Evolutionary conservation across 2,329 filamentous ascomycete species (phyloP).

Genomic region (Stachybotrys echinatus): DNA sequence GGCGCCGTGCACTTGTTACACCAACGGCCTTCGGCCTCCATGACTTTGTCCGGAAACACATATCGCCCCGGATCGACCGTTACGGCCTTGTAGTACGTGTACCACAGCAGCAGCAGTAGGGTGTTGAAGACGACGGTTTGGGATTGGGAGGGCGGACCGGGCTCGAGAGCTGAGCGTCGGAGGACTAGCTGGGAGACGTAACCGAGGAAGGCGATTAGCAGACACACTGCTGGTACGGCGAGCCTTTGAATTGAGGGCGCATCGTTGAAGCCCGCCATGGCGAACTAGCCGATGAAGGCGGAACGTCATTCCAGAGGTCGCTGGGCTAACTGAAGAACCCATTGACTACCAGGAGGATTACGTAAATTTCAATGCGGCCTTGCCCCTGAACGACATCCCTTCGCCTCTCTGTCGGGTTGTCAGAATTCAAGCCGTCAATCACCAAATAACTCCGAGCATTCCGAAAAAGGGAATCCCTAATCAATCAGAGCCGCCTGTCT

Average conservation of each 20-base stretch:
- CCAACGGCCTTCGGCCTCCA: slow-evolving; percentile 45
- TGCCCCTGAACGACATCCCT: background rate
- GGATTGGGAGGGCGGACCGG: slow-evolving; percentile 51
- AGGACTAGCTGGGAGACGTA: slow-evolving; percentile 72
- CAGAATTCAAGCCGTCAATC: background rate
- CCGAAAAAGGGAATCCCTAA: no score
- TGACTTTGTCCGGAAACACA: slow-evolving; percentile 31
- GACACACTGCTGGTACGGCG: slow-evolving; percentile 63
- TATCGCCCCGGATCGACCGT: slow-evolving; percentile 54
- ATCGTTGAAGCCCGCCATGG: slow-evolving; percentile 37
- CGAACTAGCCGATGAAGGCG: slow-evolving; percentile 1
- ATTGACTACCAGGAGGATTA: background rate
- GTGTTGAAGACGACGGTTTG: slow-evolving; percentile 62
- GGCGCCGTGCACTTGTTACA: slow-evolving; percentile 70
- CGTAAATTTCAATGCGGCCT: background rate
- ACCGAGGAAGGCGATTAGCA: slow-evolving; percentile 63
- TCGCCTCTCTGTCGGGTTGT: background rate
- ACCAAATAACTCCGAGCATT: background rate
- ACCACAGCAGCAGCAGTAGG: slow-evolving; percentile 59
- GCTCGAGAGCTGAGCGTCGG: slow-evolving; percentile 47
- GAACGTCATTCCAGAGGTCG: background rate
- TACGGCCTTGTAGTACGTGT: slow-evolving; percentile 61
- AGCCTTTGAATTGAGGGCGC: slow-evolving; percentile 44
- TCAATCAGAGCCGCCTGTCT: no score
- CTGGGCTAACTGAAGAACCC: no score